These are phyloP conservation scores for Babesia ovata DNA, from an alignment of 169 alveolate genomes.

Conservation along the genomic window DNA sequence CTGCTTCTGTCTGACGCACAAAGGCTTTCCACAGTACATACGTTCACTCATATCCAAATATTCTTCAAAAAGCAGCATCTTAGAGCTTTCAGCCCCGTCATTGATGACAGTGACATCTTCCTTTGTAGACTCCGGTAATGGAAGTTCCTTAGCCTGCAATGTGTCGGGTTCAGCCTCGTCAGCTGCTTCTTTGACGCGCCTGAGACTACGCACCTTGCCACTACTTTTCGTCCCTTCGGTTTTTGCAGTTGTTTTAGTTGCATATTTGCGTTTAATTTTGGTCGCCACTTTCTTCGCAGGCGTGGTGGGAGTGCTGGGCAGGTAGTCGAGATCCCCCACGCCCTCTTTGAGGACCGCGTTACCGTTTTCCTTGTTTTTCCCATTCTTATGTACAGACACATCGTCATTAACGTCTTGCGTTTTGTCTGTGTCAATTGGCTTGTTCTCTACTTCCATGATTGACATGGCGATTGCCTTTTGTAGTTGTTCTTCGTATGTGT, in stretches of 20 bases:
- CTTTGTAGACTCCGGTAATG: neutral
- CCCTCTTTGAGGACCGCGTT: conserved; percentile 2
- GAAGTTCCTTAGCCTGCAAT: neutral
- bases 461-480: conserved; percentile 49
- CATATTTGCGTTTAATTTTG: neutral
- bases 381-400: neutral
- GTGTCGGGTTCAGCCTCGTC: neutral
- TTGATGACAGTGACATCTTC: conserved; percentile 6
- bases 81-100: conserved; percentile 27
- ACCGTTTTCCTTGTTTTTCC: conserved; percentile 4
- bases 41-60: conserved; percentile 64
- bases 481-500: conserved; percentile 47
- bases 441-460: conserved; percentile 34
- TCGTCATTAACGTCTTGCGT: neutral
- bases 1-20: conserved; percentile 11
- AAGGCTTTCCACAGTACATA: conserved; percentile 63
- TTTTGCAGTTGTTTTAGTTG: neutral
- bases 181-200: conserved; percentile 3
- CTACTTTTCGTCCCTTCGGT: neutral
- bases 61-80: conserved; percentile 52
- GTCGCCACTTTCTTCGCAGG: neutral
- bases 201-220: neutral
- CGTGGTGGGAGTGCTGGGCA: conserved; percentile 7
- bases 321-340: neutral
- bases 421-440: neutral